Conservation (phyloP, 139 green algal genomes). For the Chlorella sp. region DNA sequence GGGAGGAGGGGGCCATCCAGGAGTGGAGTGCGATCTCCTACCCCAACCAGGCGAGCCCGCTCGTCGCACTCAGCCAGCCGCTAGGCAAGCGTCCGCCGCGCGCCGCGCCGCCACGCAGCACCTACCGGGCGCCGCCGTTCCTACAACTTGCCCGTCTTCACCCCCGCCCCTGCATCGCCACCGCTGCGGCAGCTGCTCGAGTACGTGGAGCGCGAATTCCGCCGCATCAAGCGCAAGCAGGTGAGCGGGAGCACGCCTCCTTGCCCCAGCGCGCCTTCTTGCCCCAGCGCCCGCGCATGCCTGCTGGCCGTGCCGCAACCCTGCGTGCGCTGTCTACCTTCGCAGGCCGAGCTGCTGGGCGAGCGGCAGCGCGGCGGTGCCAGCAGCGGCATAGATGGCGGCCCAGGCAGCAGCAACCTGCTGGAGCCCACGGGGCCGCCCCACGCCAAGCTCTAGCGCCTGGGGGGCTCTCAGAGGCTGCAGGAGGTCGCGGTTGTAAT, state of each 20-base stretch:
- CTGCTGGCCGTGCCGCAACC: too few species aligned
- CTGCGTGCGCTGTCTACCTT: too few species aligned
- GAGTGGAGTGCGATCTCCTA: constrained; percentile 71
- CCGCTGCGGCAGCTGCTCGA: constrained; percentile 51
- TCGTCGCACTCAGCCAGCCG: neutral
- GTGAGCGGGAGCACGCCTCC: too few species aligned
- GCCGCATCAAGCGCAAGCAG: constrained; percentile 65
- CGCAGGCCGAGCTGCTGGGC: constrained; percentile 65
- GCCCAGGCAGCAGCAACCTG: neutral
- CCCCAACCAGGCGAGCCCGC: constrained; percentile 52
- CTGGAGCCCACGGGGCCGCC: neutral
- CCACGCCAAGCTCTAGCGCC: constrained; percentile 1
- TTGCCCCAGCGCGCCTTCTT: too few species aligned
- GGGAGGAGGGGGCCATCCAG: constrained; percentile 49
- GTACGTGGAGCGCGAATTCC: constrained; percentile 56
- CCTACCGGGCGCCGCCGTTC: neutral
- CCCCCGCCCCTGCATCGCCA: neutral
- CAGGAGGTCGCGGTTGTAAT: too few species aligned
- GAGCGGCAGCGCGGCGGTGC: neutral
- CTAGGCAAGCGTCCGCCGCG: neutral
- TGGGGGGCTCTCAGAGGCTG: too few species aligned
- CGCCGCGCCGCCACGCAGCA: neutral
- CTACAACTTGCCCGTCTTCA: too few species aligned
- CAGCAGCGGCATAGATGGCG: neutral
- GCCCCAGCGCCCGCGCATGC: too few species aligned